These are phyloP conservation scores for Triticum timopheevii DNA, from an alignment of 176 grass and related monocot species.

Conservation along the genomic window DNA sequence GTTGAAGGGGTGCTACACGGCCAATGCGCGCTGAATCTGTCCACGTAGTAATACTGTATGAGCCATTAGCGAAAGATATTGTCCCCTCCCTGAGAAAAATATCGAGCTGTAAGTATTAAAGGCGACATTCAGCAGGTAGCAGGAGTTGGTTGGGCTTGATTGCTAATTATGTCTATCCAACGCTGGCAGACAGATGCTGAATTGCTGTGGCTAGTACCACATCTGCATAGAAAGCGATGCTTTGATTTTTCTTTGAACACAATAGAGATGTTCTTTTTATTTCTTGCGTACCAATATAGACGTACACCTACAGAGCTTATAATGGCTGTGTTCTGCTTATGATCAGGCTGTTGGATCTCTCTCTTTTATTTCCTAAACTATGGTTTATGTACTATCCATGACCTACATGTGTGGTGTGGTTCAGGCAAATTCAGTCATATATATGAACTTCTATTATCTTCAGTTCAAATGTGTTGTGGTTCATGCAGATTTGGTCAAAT, in stretches of 20 bases:
- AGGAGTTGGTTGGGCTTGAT: conserved; percentile 24
- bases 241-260: background rate
- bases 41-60: background rate
- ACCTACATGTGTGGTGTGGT: too few relatives aligned
- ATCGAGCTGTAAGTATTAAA: background rate
- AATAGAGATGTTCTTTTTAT: too few relatives aligned
- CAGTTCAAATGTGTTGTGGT: too few relatives aligned
- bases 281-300: too few relatives aligned
- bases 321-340: too few relatives aligned
- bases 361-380: too few relatives aligned
- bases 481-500: too few relatives aligned
- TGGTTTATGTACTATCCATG: too few relatives aligned
- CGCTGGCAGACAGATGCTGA: background rate
- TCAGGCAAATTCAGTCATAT: too few relatives aligned
- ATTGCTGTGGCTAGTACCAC: background rate
- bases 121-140: conserved; percentile 4
- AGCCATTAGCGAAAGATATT: background rate
- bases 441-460: too few relatives aligned
- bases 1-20: background rate
- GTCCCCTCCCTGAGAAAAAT: background rate
- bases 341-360: too few relatives aligned
- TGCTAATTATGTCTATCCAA: background rate
- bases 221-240: background rate
- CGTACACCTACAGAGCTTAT: too few relatives aligned
- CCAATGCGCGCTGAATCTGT: background rate